Evolutionary conservation across 75 land plant genomes (phyloP), one percentile per base, ranked within the genome.

Genomic region (Pseudotsuga menziesii): DNA sequence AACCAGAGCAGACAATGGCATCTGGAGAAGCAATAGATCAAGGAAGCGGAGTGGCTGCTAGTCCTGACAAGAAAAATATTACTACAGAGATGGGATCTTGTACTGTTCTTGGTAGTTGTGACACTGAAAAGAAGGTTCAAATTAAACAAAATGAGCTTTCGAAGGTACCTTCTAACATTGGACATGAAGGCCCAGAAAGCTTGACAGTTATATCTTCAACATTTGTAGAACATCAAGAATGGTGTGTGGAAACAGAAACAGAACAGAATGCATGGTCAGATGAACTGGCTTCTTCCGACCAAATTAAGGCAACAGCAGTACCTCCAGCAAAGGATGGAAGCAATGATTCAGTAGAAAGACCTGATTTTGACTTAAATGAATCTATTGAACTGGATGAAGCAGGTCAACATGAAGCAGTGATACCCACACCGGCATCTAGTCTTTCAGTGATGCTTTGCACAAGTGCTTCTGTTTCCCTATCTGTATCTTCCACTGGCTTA

Each of bases 111-210:
- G 62, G 25, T 60, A 23, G n/a, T 60, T 60, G 26, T 60, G 23
- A 60, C 25, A 78, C 75, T 55, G 26, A 70, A 35, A 58, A 73
- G 63, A 89, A 85, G 79, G 78, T 80, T 67, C 88, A 79, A 74
- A 91, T 94, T 83, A 92, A 94, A 76, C 76, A 92, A 80, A 89
- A 92, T 83, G 94, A 94, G 26, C 62, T 60, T 23, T 60, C 62
- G 7, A 60, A 26, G 20, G 61, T 20, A 1, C 0, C 7, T 59
- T 20, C 64, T 25, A 9, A 22, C 23, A 60, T 23, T 60, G 9
- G 25, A 4, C 25, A n/a, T 7, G 11, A 4, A 60, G 27, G 11
- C 26, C 63, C 35, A 62, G 15, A 26, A 32, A 62, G 29, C 66
- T 27, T 16, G 13, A 9, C 35, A 62, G 16, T 26, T 16, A 14